phyloP scores from a whole-genome alignment of 176 grass and related monocot species.

The Ananas comosus region DNA sequence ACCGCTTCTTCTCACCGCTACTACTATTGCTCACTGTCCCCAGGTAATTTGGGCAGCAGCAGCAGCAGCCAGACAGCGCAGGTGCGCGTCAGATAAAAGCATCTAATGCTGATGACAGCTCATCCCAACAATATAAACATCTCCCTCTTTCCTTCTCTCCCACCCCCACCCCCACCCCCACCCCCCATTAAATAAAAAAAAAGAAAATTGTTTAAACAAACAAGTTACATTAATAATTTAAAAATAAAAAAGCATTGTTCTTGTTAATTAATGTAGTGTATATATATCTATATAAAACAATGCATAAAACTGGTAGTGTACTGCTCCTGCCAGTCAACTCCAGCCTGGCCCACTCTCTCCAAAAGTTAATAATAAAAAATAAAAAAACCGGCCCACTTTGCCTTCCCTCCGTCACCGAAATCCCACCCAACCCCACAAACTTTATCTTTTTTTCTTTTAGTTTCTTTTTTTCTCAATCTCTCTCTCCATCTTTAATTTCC shows the following conservation, averaged over 20 bases:
- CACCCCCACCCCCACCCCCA: background rate
- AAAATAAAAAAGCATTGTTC: background rate
- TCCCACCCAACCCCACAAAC: no score
- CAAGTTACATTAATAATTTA: background rate
- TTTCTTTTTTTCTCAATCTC: background rate
- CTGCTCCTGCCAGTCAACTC: constrained; percentile 24
- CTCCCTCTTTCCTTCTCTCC: constrained; percentile 28
- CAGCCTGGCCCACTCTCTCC: constrained; percentile 12
- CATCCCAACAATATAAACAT: constrained; percentile 43
- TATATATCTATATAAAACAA: background rate
- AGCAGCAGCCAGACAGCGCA: constrained; percentile 36
- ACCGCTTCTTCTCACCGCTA: background rate
- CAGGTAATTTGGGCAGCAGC: constrained; percentile 4
- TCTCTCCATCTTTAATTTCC: background rate
- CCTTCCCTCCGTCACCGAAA: no score
- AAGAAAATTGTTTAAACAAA: background rate
- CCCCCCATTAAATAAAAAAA: background rate
- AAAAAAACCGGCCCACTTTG: background rate
- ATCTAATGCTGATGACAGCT: constrained; percentile 88
- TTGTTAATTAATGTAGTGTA: background rate
- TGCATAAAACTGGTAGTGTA: background rate
- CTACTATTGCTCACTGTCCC: background rate
- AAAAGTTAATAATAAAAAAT: background rate
- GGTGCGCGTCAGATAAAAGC: constrained; percentile 55
- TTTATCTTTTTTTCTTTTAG: background rate